Conservation (phyloP, 2,329 filamentous ascomycete genomes). For the Botryotinia globosa region DNA sequence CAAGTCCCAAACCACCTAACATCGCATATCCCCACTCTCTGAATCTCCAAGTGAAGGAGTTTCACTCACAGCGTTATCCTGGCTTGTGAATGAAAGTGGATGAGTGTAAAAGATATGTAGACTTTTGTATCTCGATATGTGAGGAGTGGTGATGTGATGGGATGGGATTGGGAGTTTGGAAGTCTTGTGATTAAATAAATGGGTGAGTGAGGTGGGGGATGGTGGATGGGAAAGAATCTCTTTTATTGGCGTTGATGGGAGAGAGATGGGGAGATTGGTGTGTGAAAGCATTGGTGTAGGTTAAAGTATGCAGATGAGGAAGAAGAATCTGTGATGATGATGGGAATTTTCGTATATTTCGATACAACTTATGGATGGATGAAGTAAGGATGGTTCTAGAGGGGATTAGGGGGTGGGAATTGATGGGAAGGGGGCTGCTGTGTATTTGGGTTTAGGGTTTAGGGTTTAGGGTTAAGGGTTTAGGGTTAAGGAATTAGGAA, state of each 20-base stretch:
- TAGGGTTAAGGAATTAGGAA: background rate
- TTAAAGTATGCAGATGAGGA: background rate
- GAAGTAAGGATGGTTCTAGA: too few relatives aligned
- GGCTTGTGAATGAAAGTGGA: background rate
- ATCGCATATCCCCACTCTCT: background rate
- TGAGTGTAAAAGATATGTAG: background rate
- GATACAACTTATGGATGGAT: background rate
- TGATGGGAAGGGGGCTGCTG: background rate
- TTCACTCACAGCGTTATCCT: background rate
- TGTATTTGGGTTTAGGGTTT: background rate
- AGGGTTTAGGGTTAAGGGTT: background rate
- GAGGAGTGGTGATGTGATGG: too few relatives aligned
- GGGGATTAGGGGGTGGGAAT: background rate
- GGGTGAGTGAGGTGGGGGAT: too few relatives aligned
- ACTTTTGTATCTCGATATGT: background rate
- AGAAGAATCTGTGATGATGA: background rate
- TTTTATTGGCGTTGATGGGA: background rate
- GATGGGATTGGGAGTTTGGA: background rate
- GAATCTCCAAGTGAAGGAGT: rapidly evolving
- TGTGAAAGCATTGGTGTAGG: background rate
- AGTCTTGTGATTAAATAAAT: background rate
- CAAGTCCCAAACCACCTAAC: background rate
- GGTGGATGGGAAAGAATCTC: too few relatives aligned
- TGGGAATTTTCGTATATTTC: background rate
- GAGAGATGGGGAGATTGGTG: background rate